Conservation (phyloP, 2,329 filamentous ascomycete genomes). For the Cladosporium sp. region DNA sequence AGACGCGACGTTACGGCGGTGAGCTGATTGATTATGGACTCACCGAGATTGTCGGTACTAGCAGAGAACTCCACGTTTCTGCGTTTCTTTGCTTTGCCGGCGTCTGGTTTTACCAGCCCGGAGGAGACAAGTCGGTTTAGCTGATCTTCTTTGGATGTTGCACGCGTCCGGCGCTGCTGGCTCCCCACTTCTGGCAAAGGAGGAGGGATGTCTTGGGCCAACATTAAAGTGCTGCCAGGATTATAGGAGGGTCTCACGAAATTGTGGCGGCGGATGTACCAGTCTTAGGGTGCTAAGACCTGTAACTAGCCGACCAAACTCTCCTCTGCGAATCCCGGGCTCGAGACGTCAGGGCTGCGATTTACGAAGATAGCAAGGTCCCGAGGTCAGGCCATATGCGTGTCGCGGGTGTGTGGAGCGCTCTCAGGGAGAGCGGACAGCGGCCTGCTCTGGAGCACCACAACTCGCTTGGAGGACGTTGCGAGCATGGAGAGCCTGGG, state of each 20-base stretch:
- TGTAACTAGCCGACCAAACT: slow-evolving; percentile 11
- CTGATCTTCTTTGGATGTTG: background rate
- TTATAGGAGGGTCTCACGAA: slow-evolving; percentile 12
- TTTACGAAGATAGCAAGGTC: background rate
- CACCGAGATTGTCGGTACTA: slow-evolving; percentile 7
- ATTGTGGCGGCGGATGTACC: slow-evolving; percentile 9
- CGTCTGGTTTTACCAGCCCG: background rate
- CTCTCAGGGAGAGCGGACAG: background rate
- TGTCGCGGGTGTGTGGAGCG: slow-evolving; percentile 7
- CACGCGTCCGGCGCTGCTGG: slow-evolving; percentile 11
- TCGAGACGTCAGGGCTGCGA: slow-evolving; percentile 10
- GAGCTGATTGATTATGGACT: slow-evolving; percentile 3
- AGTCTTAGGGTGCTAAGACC: slow-evolving; percentile 11
- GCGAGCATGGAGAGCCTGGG: slow-evolving; percentile 11
- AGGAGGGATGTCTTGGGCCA: slow-evolving; percentile 12
- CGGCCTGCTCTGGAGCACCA: slow-evolving; percentile 5
- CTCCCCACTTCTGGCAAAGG: slow-evolving; percentile 7
- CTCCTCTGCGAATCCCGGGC: background rate
- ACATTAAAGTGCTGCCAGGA: slow-evolving; percentile 11
- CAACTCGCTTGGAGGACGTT: slow-evolving; percentile 2
- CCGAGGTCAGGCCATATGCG: slow-evolving; percentile 10
- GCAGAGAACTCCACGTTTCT: slow-evolving; percentile 8
- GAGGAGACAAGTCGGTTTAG: background rate
- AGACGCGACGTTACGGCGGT: slow-evolving; percentile 2
- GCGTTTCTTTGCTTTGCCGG: slow-evolving; percentile 3